Evolutionary conservation across 768 basidiomycete genomes (phyloP).

Genomic region (Kwoniella europaea): DNA sequence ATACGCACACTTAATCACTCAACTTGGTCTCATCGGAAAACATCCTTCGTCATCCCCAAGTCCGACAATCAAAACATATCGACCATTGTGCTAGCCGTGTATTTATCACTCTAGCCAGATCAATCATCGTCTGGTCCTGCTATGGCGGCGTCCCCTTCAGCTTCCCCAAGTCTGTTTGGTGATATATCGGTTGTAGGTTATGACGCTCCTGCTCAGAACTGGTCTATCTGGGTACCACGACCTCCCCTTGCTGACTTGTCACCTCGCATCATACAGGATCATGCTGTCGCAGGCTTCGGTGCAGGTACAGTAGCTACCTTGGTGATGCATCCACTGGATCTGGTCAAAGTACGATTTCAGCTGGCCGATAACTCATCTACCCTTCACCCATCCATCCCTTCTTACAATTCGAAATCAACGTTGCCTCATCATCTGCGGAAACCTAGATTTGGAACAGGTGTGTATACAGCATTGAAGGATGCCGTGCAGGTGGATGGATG

Average conservation of each 20-base stretch:
- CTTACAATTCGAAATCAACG: conserved; percentile 16
- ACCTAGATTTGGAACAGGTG: conserved; percentile 61
- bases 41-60: too few species aligned
- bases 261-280: conserved; percentile 67
- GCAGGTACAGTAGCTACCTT: conserved; percentile 90
- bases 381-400: conserved; percentile 13
- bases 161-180: conserved; percentile 26
- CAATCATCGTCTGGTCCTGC: background rate
- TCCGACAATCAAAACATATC: too few species aligned
- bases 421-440: conserved; percentile 28
- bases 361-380: conserved; percentile 68
- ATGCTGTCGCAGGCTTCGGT: conserved; percentile 90
- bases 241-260: too few species aligned
- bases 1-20: too few species aligned
- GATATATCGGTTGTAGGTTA: conserved; percentile 22
- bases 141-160: conserved; percentile 20
- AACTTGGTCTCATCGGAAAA: too few species aligned
- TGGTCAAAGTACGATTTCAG: conserved; percentile 92
- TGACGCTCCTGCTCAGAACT: background rate
- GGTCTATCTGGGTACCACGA: too few species aligned
- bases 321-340: conserved; percentile 96
- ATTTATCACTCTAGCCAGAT: too few species aligned
- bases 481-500: conserved; percentile 78
- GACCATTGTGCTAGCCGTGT: too few species aligned
- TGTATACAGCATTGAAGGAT: conserved; percentile 74